phyloP scores from a whole-genome alignment of 2,329 filamentous ascomycete species.

The Fusarium beomiforme region DNA sequence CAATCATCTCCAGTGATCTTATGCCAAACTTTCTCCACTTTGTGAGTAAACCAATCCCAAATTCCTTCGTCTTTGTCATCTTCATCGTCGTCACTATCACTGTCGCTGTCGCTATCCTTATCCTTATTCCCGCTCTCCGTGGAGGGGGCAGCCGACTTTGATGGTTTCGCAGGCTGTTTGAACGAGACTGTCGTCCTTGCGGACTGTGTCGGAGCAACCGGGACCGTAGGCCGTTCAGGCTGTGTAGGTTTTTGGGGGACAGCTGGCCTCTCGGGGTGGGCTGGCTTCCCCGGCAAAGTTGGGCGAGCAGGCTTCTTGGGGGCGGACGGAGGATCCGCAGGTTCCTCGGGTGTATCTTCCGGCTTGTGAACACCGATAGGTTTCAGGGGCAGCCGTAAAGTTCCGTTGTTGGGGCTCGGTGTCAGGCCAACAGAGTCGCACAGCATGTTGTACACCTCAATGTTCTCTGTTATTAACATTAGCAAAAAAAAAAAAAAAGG shows the following conservation, averaged over 20 bases:
- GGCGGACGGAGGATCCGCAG: constrained; percentile 58
- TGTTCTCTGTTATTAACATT: constrained; percentile 79
- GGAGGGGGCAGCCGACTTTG: constrained; percentile 24
- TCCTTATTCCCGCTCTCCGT: constrained; percentile 20
- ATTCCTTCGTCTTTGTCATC: constrained; percentile 49
- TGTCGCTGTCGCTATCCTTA: constrained; percentile 20
- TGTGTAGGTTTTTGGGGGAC: constrained; percentile 27
- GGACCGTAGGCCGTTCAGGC: constrained; percentile 20
- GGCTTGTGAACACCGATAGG: constrained; percentile 70
- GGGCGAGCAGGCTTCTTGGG: constrained; percentile 35
- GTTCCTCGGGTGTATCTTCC: constrained; percentile 59
- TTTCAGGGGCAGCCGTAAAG: constrained; percentile 76
- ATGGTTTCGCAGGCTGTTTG: constrained; percentile 25
- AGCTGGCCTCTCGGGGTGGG: constrained; percentile 22
- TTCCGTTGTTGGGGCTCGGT: constrained; percentile 87
- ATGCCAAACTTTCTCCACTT: constrained; percentile 58
- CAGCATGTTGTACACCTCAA: constrained; percentile 92
- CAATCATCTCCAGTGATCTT: constrained; percentile 51
- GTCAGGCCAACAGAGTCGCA: constrained; percentile 84
- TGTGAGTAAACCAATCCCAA: constrained; percentile 63
- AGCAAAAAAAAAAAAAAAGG: constrained; percentile 14
- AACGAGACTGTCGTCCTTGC: constrained; percentile 34
- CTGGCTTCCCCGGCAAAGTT: constrained; percentile 31
- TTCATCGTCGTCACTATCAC: constrained; percentile 40
- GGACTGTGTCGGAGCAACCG: constrained; percentile 20